Conservation (phyloP, 257 asterid genomes). For the Eucommia ulmoides region DNA sequence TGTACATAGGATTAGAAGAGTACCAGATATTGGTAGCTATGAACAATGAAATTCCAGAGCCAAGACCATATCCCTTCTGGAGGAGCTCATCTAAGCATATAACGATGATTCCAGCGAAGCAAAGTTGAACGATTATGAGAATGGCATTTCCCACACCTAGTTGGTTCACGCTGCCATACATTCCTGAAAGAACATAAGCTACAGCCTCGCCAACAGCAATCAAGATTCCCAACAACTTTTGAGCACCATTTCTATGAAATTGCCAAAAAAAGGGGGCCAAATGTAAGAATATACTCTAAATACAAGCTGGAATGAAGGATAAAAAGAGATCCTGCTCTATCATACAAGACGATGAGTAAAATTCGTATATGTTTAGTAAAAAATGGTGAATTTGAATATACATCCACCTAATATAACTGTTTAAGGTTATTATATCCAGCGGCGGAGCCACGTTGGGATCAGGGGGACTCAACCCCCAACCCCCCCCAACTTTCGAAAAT, state of each 20-base stretch:
- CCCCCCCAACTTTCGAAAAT: too few species aligned
- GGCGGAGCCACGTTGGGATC: too few species aligned
- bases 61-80: conserved; percentile 78
- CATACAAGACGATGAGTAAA: neutral
- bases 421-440: too few species aligned
- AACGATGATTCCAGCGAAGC: conserved; percentile 79
- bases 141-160: conserved; percentile 84
- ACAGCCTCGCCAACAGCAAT: conserved; percentile 82
- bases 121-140: conserved; percentile 68
- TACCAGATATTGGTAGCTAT: conserved; percentile 83
- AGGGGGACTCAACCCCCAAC: too few species aligned
- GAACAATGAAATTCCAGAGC: conserved; percentile 79
- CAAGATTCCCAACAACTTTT: conserved; percentile 64
- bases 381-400: too few species aligned
- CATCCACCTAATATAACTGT: too few species aligned
- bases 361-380: too few species aligned
- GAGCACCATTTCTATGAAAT: conserved; percentile 57
- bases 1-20: conserved; percentile 13
- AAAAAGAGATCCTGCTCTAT: conserved; percentile 1
- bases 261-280: neutral
- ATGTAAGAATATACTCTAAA: neutral
- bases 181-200: conserved; percentile 79
- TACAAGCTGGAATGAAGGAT: neutral
- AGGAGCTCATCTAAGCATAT: conserved; percentile 78
- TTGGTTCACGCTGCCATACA: conserved; percentile 75